A percentile compares a stretch with the other conserved stretches of the same genome.
Conservation (phyloP, 768 basidiomycete genomes). For the Pholiota molesta region DNA sequence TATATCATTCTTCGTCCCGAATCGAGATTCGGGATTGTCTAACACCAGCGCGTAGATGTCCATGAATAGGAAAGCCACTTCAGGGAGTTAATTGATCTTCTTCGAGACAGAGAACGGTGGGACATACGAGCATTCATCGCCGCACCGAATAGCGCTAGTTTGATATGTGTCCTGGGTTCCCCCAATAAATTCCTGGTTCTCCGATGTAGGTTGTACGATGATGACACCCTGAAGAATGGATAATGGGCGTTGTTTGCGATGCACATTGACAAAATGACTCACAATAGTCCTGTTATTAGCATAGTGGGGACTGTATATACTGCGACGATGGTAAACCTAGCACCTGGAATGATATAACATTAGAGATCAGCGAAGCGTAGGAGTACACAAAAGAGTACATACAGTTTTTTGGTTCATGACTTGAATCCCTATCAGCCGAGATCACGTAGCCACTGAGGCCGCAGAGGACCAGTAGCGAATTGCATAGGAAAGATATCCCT, state of each 20-base stretch:
- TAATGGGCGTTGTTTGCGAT: not conserved
- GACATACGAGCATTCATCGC: conserved; percentile 8
- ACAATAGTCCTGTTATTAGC: conserved; percentile 1
- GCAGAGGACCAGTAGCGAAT: conserved; percentile 3
- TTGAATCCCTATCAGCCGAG: conserved; percentile 8
- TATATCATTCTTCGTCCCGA: conserved; percentile 6
- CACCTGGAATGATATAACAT: not conserved
- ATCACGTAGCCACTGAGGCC: conserved; percentile 6
- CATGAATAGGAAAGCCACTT: conserved; percentile 11
- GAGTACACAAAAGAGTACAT: not conserved
- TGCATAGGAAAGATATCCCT: conserved; percentile 10
- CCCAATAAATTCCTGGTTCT: not conserved
- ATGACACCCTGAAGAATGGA: not conserved
- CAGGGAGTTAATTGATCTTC: not conserved
- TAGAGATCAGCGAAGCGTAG: not conserved
- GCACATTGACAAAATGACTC: not conserved
- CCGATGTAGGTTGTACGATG: not conserved
- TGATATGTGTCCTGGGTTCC: not conserved
- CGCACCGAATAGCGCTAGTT: conserved; percentile 5
- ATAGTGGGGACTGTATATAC: conserved; percentile 7
- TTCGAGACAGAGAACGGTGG: not conserved
- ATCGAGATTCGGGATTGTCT: conserved; percentile 10
- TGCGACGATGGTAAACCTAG: conserved; percentile 6
- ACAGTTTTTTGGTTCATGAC: conserved; percentile 12
- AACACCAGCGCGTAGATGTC: conserved; percentile 5